phyloP scores from a whole-genome alignment of 768 basidiomycete species.

The Suillus fuscotomentosus region DNA sequence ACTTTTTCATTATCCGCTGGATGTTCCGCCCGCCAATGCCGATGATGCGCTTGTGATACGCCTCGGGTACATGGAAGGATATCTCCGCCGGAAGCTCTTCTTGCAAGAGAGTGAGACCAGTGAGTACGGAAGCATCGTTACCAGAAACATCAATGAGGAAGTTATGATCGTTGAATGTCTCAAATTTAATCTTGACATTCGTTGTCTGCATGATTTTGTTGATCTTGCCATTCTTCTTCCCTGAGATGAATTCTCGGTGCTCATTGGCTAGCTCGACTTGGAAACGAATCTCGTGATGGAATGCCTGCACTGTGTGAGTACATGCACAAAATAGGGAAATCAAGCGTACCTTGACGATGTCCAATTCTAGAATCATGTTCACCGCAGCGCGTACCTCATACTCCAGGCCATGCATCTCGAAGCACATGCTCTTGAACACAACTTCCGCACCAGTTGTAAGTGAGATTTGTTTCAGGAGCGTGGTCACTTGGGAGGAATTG shows the following conservation, averaged over 20 bases:
- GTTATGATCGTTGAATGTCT: conserved; percentile 96
- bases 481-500: conserved; percentile 79
- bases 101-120: conserved; percentile 86
- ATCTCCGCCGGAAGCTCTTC: conserved; percentile 99
- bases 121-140: conserved; percentile 78
- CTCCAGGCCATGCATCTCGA: conserved; percentile 95
- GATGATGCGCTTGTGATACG: conserved; percentile 98
- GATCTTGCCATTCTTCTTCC: conserved; percentile 99
- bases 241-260: conserved; percentile 97
- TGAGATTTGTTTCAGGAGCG: conserved; percentile 84
- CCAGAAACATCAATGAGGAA: conserved; percentile 92
- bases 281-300: conserved; percentile 97
- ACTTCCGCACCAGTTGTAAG: conserved; percentile 88
- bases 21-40: conserved; percentile 98
- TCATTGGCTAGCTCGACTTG: conserved; percentile 98
- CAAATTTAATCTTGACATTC: conserved; percentile 97
- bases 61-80: conserved; percentile 97
- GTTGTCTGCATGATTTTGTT: conserved; percentile 99
- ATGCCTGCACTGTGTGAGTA: conserved; percentile 49
- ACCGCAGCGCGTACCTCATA: conserved; percentile 87
- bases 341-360: conserved; percentile 75
- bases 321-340: background rate
- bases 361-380: conserved; percentile 83
- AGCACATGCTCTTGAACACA: conserved; percentile 96
- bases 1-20: conserved; percentile 99